These are phyloP conservation scores for Backusella sp. DNA, from an alignment of 192 early-diverging fungal species.

Conservation along the genomic window DNA sequence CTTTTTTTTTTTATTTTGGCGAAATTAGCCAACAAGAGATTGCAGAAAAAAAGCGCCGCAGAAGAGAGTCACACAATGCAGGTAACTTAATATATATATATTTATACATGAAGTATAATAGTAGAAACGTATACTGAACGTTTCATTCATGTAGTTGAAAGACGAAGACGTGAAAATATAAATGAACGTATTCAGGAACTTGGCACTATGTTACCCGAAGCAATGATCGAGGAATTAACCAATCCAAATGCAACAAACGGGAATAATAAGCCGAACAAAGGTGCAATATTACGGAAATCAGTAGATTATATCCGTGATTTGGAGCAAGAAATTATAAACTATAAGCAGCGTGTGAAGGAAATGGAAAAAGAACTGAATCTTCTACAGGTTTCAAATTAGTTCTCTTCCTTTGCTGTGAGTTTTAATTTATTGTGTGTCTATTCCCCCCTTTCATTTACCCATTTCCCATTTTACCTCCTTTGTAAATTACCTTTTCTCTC, in stretches of 20 bases:
- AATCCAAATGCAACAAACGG: background rate
- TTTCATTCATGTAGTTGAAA: conserved; percentile 68
- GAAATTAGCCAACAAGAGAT: conserved; percentile 12
- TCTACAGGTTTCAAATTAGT: background rate
- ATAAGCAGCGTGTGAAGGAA: conserved; percentile 27
- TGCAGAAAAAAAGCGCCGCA: conserved; percentile 79
- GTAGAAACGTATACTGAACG: background rate
- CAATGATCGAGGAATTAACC: conserved; percentile 51
- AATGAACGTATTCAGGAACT: conserved; percentile 97
- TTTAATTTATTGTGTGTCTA: background rate
- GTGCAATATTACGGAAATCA: conserved; percentile 85
- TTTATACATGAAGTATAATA: background rate
- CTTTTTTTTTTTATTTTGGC: conserved; percentile 11
- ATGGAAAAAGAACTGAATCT: conserved; percentile 18
- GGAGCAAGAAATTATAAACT: conserved; percentile 17
- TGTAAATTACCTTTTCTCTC: background rate
- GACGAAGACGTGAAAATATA: conserved; percentile 94
- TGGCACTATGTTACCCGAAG: conserved; percentile 76
- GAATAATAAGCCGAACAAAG: conserved; percentile 92
- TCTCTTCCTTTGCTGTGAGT: background rate
- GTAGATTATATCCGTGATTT: conserved; percentile 82
- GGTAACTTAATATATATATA: conserved; percentile 18
- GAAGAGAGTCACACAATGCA: conserved; percentile 96
- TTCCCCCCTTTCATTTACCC: background rate
- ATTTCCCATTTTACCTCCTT: background rate